Base-by-base conservation (phyloP, 192 early-diverging fungal species). In the Rhizoclosmatium globosum region DNA sequence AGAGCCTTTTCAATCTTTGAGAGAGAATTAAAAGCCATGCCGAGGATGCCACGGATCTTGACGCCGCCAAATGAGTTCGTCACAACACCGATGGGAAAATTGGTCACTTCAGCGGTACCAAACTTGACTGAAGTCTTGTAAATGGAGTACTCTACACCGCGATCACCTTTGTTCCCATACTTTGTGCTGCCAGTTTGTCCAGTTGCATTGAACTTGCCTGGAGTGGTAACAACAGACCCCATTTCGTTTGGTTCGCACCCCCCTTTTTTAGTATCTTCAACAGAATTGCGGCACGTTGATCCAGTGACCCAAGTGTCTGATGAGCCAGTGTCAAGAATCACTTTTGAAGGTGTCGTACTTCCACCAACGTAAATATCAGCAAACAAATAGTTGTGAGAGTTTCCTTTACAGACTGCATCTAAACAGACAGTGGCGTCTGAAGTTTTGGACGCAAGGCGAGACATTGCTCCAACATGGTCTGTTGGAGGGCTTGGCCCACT, bases 51-150 rank as follows among this genome's bases (percentile, higher is more conserved):
- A 23, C 94, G 85, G 73, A 94, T 74, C 84, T 95, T 95, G 85
- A 92, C 91, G 44, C 91, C 91, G 11, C 89, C 83, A 15, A 91
- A 91, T 71, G 93, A 95, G 73, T 90, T 87, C 0, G 93, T 92
- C 67, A 87, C 88, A 65, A 91, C 90, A 62, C 94, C 84, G 65
- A 94, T 94, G 84, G 92, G 47, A 95, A 82, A 15, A 93, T 94
- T 48, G 89, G 89, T 38, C 92, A 87, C 50, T 95, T 85, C 3
- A 91, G 89, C 45, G 93, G 89, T 74, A 86, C 84, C 53, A 91
- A 93, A 81, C 94, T 93, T 39, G 94, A 95, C 79, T 11, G 11
- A 17, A n/a, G 53, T 57, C n/a, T 11, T 17, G 53, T 57, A 57
- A n/a, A 57, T 57, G 53, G 11, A 17, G 53, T 57, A 57, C 11